Evolutionary conservation across 2,329 filamentous ascomycete species (phyloP).

Genomic region (Colletotrichum abscissum): DNA sequence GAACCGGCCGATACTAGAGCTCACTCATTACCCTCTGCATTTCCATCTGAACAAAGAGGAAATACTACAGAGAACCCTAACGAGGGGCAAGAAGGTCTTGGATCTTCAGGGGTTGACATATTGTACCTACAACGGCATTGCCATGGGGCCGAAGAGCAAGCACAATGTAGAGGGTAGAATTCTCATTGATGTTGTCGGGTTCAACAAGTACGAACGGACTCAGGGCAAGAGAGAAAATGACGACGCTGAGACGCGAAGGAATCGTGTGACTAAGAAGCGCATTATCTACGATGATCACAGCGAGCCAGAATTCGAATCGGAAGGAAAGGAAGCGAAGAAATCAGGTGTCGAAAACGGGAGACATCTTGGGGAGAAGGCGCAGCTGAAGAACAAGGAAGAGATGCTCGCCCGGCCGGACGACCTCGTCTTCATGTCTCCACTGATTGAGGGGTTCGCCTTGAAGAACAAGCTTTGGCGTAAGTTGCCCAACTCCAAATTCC

Average conservation of each 20-base stretch:
- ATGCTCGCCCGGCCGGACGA: constrained; percentile 52
- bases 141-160: constrained; percentile 42
- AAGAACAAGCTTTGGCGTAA: constrained; percentile 59
- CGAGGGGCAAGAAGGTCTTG: constrained; percentile 52
- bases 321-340: background rate
- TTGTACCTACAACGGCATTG: constrained; percentile 54
- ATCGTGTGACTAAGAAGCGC: constrained; percentile 21
- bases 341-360: constrained; percentile 19
- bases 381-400: constrained; percentile 50
- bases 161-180: constrained; percentile 54
- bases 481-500: constrained; percentile 25
- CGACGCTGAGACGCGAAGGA: constrained; percentile 43
- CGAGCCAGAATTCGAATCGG: background rate
- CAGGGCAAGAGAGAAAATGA: constrained; percentile 49
- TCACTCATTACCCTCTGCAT: constrained; percentile 51
- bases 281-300: background rate
- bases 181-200: constrained; percentile 54
- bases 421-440: constrained; percentile 53
- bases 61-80: constrained; percentile 43
- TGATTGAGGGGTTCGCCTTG: constrained; percentile 56
- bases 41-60: constrained; percentile 44
- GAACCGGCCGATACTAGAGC: constrained; percentile 53
- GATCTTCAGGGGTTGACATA: constrained; percentile 55
- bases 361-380: constrained; percentile 46
- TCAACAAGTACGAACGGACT: constrained; percentile 53